phyloP scores from a whole-genome alignment of 1,139 yeast species.

The Debaryomyces psychrophilus region DNA sequence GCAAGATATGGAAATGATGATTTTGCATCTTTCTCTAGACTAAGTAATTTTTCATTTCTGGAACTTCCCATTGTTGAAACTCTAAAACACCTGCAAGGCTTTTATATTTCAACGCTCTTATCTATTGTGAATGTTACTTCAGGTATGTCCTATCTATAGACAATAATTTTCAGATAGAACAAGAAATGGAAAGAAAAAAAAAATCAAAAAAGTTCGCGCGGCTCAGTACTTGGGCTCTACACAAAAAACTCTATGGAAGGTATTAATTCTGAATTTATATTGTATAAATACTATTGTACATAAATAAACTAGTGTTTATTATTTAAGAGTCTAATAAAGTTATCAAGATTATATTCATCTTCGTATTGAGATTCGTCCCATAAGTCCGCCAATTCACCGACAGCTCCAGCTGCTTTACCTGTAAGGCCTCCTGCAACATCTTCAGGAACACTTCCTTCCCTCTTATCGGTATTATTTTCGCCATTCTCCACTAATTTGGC shows the following conservation, averaged over 20 bases:
- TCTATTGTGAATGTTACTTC: neutral
- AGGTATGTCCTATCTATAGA: neutral
- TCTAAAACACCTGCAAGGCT: neutral
- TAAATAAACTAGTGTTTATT: slow-evolving; percentile 8
- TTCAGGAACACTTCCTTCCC: slow-evolving; percentile 43
- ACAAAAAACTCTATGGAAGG: neutral
- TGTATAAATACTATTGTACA: slow-evolving; percentile 8
- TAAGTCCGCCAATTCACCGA: slow-evolving; percentile 87
- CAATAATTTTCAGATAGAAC: neutral
- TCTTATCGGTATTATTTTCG: slow-evolving; percentile 26
- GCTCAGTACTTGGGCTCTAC: neutral
- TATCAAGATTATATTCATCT: slow-evolving; percentile 93
- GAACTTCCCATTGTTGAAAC: slow-evolving; percentile 3
- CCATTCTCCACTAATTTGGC: slow-evolving; percentile 39
- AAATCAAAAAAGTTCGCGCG: slow-evolving; percentile 3
- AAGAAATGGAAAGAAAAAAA: slow-evolving; percentile 3
- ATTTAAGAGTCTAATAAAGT: slow-evolving; percentile 76
- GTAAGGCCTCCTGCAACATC: slow-evolving; percentile 66
- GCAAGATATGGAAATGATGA: slow-evolving; percentile 65
- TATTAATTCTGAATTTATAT: slow-evolving; percentile 2
- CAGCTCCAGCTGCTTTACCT: slow-evolving; percentile 68
- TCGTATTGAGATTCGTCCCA: slow-evolving; percentile 98
- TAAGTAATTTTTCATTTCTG: slow-evolving; percentile 5
- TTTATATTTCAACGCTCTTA: neutral
- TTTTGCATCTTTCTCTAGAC: slow-evolving; percentile 55